These are phyloP conservation scores for Camellia sinensis DNA, from an alignment of 148 eudicot species.

Conservation along the genomic window DNA sequence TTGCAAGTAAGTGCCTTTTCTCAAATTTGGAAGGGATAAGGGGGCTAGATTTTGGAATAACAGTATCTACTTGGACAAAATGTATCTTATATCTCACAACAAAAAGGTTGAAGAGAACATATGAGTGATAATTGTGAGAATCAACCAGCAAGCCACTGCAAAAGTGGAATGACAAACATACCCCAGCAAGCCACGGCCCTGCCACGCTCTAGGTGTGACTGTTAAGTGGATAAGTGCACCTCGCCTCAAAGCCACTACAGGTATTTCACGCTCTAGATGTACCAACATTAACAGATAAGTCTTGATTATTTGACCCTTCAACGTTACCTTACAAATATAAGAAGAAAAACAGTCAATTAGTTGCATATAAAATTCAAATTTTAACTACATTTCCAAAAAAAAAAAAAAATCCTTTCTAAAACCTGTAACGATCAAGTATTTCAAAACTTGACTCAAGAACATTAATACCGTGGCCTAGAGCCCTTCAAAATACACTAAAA, in stretches of 20 bases:
- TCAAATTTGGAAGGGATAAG: not conserved
- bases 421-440: not conserved
- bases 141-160: not conserved
- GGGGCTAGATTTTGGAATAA: not conserved
- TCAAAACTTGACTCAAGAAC: not conserved
- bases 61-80: not conserved
- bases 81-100: not conserved
- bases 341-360: too few species aligned
- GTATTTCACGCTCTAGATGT: slow-evolving; percentile 41
- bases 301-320: slow-evolving; percentile 27
- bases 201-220: slow-evolving; percentile 86
- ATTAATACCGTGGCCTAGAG: not conserved
- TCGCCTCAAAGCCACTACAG: slow-evolving; percentile 68
- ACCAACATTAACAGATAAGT: slow-evolving; percentile 20
- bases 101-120: not conserved
- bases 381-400: too few species aligned
- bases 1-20: not conserved
- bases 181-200: slow-evolving; percentile 85
- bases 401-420: not conserved
- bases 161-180: too few species aligned
- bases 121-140: not conserved
- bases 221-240: slow-evolving; percentile 55
- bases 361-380: too few species aligned
- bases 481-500: too few species aligned
- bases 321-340: slow-evolving; percentile 10